These are phyloP conservation scores for Aspergillus amoenus DNA, from an alignment of 2,329 filamentous ascomycete genomes.

Conservation along the genomic window DNA sequence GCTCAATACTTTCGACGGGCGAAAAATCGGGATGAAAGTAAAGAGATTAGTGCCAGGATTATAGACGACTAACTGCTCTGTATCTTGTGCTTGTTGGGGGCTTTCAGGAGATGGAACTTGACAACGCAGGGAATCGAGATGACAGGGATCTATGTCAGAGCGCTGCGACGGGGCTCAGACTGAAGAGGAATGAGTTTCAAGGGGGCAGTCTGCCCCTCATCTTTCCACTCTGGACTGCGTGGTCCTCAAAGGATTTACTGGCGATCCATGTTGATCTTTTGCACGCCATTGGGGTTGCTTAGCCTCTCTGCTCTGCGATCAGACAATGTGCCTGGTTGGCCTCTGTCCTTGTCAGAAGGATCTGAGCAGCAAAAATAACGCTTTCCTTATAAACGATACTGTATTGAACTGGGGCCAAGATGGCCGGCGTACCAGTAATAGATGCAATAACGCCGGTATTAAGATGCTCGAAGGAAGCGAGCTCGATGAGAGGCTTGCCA, in stretches of 20 bases:
- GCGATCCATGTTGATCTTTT: not conserved
- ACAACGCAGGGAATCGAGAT: not conserved
- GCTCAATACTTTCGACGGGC: not conserved
- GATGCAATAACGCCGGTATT: conserved; percentile 10
- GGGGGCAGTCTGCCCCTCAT: not conserved
- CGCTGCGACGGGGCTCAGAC: not conserved
- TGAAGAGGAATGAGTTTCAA: conserved; percentile 5
- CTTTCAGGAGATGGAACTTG: not conserved
- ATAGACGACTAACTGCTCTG: not conserved
- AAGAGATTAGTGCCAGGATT: not conserved
- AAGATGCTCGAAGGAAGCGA: not conserved
- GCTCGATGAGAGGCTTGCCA: not conserved
- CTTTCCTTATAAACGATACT: not conserved
- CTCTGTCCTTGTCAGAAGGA: not conserved
- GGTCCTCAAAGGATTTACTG: not conserved
- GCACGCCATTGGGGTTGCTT: not conserved
- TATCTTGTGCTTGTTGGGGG: not conserved
- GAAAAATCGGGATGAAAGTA: not conserved
- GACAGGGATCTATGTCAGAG: not conserved
- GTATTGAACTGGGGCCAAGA: not conserved
- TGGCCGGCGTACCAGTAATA: not conserved
- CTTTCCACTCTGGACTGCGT: not conserved
- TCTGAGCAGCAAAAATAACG: not conserved
- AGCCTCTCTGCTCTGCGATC: not conserved
- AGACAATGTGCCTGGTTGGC: not conserved